Evolutionary conservation across 2,329 filamentous ascomycete genomes (phyloP).

Genomic region (Lizonia empirigonia): DNA sequence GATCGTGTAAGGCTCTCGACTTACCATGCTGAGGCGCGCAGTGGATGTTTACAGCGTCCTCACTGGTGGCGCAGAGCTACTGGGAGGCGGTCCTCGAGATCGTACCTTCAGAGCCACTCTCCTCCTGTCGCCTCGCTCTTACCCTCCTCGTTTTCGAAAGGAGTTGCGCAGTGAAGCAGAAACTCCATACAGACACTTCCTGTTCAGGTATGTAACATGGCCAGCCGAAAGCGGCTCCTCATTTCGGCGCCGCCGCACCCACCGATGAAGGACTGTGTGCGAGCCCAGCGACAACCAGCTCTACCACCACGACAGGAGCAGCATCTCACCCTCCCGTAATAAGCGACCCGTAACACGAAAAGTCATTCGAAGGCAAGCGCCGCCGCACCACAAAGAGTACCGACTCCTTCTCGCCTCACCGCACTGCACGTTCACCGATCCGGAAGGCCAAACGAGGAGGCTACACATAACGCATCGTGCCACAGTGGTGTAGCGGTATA

Average conservation of each 20-base stretch:
- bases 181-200: not conserved
- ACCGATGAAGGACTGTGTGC: not conserved
- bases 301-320: not conserved
- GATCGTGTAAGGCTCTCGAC: not conserved
- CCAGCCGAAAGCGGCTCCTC: not conserved
- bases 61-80: not conserved
- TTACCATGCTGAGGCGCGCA: not conserved
- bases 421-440: not conserved
- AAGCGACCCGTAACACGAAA: not conserved
- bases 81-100: not conserved
- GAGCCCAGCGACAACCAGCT: not conserved
- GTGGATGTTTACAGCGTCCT: not conserved
- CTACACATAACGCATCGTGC: too few species aligned
- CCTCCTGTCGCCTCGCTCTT: not conserved
- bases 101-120: not conserved
- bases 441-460: not conserved
- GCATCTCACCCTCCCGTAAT: not conserved
- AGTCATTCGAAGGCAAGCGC: not conserved
- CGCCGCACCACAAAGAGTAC: not conserved
- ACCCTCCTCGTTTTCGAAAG: not conserved
- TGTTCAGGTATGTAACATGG: too few species aligned
- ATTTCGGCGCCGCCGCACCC: not conserved
- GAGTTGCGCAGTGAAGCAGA: not conserved
- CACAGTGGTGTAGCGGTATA: not conserved
- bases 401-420: not conserved